phyloP scores from a whole-genome alignment of 805 yeast genomes.

The Kluyveromyces aestuarii region DNA sequence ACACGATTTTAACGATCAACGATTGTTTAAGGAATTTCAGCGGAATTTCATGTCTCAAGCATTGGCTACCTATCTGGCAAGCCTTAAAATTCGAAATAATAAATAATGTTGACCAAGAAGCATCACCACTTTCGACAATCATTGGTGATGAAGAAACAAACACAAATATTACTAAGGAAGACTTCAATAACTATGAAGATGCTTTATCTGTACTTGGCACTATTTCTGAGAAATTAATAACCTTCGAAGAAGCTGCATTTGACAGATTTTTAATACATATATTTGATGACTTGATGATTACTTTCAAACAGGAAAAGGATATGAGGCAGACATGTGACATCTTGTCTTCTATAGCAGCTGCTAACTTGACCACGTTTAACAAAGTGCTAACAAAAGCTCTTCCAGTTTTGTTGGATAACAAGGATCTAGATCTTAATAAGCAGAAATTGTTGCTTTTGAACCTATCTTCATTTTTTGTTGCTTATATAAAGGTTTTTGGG shows the following conservation, averaged over 20 bases:
- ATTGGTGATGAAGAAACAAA: not conserved
- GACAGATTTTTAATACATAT: conserved; percentile 33
- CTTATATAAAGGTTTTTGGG: conserved; percentile 40
- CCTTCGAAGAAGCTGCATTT: conserved; percentile 25
- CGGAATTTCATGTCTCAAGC: conserved; percentile 37
- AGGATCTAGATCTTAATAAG: conserved; percentile 39
- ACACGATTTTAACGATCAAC: conserved; percentile 56
- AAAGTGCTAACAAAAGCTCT: conserved; percentile 38
- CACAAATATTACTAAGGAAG: conserved; percentile 24
- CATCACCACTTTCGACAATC: not conserved
- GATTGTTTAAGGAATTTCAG: conserved; percentile 48
- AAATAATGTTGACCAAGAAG: conserved; percentile 52
- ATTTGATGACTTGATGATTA: conserved; percentile 44
- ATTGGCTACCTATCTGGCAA: conserved; percentile 77
- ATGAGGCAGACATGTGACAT: conserved; percentile 56
- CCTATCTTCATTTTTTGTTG: conserved; percentile 47
- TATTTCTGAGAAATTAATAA: conserved; percentile 33
- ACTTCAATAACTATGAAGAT: conserved; percentile 33
- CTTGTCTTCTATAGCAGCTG: conserved; percentile 45
- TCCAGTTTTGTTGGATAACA: conserved; percentile 33
- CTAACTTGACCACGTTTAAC: conserved; percentile 39
- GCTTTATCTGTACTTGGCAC: conserved; percentile 38
- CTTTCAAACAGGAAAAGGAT: conserved; percentile 42
- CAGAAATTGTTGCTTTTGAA: conserved; percentile 54
- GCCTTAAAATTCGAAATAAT: conserved; percentile 83